Evolutionary conservation across 73 alveolate genomes (phyloP).

Genomic region (Breviolum minutum): DNA sequence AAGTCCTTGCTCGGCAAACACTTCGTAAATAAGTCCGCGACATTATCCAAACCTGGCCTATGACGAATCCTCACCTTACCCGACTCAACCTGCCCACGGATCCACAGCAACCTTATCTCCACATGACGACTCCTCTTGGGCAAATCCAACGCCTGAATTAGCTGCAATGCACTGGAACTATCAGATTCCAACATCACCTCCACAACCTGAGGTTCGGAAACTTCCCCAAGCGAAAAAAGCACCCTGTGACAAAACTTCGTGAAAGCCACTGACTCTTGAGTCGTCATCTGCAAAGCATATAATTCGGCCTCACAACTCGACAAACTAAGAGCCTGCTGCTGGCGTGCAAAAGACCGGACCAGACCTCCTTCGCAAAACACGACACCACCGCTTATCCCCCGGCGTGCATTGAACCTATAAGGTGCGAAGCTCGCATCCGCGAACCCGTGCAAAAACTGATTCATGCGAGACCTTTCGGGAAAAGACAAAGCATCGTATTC

Average conservation of each 20-base stretch:
- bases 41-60: not conserved
- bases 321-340: slow-evolving; percentile 7
- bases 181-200: not conserved
- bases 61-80: not conserved
- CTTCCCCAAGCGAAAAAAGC: not conserved
- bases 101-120: not conserved
- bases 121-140: not conserved
- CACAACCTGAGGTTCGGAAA: not conserved
- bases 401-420: not conserved
- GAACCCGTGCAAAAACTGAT: not conserved
- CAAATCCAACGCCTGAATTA: not conserved
- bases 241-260: not conserved
- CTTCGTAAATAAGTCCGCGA: slow-evolving; percentile 14
- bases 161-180: not conserved
- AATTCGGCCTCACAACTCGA: not conserved
- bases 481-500: not conserved
- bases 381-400: not conserved
- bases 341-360: not conserved
- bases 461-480: not conserved
- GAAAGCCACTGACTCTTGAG: slow-evolving; percentile 19
- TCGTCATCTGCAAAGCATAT: slow-evolving; percentile 14
- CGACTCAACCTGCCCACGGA: not conserved
- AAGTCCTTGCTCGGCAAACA: not conserved
- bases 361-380: not conserved
- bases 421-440: not conserved